Conservation (phyloP, 371 early-diverging fungal species). For the Dichotomocladium elegans region DNA sequence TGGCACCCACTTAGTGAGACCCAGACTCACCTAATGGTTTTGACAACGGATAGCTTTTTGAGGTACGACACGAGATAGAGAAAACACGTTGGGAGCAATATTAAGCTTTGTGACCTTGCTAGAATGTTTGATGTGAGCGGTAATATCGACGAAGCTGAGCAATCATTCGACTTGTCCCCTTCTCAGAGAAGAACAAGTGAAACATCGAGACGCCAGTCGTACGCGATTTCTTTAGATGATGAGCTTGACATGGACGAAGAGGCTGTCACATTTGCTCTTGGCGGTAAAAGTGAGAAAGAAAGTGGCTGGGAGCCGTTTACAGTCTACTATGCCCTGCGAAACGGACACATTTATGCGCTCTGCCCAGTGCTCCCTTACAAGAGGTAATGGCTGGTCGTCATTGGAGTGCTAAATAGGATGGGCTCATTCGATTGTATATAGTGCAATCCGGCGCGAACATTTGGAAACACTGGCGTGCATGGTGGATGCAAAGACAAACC, state of each 20-base stretch:
- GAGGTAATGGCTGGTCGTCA: conserved; percentile 16
- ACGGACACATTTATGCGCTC: conserved; percentile 38
- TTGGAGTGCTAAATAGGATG: not conserved
- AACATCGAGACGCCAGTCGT: not conserved
- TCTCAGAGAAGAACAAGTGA: no score
- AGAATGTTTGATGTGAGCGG: conserved; percentile 41
- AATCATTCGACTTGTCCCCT: conserved; percentile 39
- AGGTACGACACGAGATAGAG: no score
- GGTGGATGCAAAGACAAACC: conserved; percentile 22
- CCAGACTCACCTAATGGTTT: conserved; percentile 31
- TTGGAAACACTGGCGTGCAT: conserved; percentile 31
- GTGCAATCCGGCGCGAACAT: conserved; percentile 29
- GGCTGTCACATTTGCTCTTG: conserved; percentile 35
- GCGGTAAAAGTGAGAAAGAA: conserved; percentile 23
- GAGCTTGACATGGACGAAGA: conserved; percentile 36
- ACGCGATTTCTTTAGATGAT: conserved; percentile 23
- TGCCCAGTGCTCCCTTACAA: conserved; percentile 41
- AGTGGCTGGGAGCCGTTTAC: conserved; percentile 45
- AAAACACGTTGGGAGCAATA: no score
- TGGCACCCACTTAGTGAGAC: conserved; percentile 51
- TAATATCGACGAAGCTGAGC: conserved; percentile 38
- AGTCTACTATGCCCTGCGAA: conserved; percentile 35
- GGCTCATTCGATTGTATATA: conserved; percentile 3
- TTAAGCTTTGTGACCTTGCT: no score
- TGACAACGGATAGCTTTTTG: conserved; percentile 27